These are phyloP conservation scores for Pythium pyrilobum DNA, from an alignment of 352 stramenopile species.

Conservation along the genomic window DNA sequence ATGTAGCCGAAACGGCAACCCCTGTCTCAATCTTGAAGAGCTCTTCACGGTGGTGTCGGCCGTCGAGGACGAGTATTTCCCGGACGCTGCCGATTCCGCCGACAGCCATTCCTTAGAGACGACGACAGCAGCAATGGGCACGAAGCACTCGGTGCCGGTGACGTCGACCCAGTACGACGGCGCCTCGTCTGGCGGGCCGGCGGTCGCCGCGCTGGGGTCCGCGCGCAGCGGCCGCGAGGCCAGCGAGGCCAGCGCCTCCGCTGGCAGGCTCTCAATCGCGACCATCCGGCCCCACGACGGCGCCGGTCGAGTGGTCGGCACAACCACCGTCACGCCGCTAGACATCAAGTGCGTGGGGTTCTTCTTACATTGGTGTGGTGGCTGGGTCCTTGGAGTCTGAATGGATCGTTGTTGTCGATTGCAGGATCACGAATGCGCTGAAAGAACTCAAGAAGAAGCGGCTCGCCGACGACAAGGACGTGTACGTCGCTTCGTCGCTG, in stretches of 20 bases:
- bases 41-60: background rate
- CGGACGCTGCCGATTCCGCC: background rate
- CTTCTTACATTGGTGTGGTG: background rate
- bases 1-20: too few relatives aligned
- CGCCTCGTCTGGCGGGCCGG: background rate
- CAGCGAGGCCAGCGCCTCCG: background rate
- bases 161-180: conserved; percentile 26
- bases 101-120: background rate
- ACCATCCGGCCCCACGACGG: conserved; percentile 52
- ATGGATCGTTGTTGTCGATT: background rate
- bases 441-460: conserved; percentile 65
- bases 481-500: conserved; percentile 19
- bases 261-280: conserved; percentile 27
- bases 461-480: conserved; percentile 37
- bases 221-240: background rate
- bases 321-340: conserved; percentile 30
- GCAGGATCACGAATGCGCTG: conserved; percentile 75
- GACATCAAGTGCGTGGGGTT: conserved; percentile 57
- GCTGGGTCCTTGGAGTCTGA: background rate
- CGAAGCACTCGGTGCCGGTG: conserved; percentile 56
- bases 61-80: background rate
- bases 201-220: background rate
- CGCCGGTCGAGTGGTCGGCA: background rate
- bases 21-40: conserved; percentile 8
- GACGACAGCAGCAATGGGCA: conserved; percentile 33